A percentile compares a stretch with the other conserved stretches of the same genome.
These are phyloP conservation scores for Monilinia fructicola DNA, from an alignment of 2,329 filamentous ascomycete genomes.

Conservation along the genomic window DNA sequence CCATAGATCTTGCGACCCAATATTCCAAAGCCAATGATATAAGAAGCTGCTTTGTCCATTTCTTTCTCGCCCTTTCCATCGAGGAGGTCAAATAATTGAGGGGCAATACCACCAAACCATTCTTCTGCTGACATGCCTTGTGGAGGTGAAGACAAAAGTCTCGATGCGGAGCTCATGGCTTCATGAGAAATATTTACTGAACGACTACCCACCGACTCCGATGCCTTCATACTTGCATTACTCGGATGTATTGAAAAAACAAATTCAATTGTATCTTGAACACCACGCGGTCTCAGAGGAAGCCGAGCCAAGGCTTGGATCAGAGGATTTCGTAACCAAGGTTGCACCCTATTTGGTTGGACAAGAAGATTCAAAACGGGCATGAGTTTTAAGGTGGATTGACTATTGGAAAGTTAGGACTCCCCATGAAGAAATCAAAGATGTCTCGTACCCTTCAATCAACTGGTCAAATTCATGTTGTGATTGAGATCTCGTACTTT, in stretches of 20 bases:
- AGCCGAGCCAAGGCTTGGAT: slow-evolving; percentile 58
- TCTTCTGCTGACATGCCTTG: slow-evolving; percentile 51
- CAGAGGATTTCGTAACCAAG: slow-evolving; percentile 59
- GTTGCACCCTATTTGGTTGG: slow-evolving; percentile 57
- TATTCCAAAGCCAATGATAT: slow-evolving; percentile 66
- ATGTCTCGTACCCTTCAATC: slow-evolving; percentile 31
- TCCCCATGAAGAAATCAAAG: background rate
- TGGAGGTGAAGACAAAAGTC: slow-evolving; percentile 61
- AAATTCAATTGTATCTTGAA: slow-evolving; percentile 68
- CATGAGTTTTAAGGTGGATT: slow-evolving; percentile 55
- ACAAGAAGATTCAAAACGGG: slow-evolving; percentile 62
- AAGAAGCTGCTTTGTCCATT: slow-evolving; percentile 57
- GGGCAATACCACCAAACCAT: slow-evolving; percentile 62
- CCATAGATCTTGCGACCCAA: slow-evolving; percentile 63
- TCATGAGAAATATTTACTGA: slow-evolving; percentile 67
- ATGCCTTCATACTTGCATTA: slow-evolving; percentile 29
- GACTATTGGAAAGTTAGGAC: slow-evolving; percentile 36
- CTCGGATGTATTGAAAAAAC: slow-evolving; percentile 65
- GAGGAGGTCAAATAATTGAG: slow-evolving; percentile 60
- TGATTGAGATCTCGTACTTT: slow-evolving; percentile 24
- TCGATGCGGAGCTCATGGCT: slow-evolving; percentile 62
- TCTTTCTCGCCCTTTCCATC: slow-evolving; percentile 60
- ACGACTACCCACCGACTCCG: slow-evolving; percentile 41
- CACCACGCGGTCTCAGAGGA: slow-evolving; percentile 61
- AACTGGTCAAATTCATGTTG: slow-evolving; percentile 22